Evolutionary conservation across 2,329 filamentous ascomycete genomes (phyloP).

Genomic region (Domatiomyces catenatus): DNA sequence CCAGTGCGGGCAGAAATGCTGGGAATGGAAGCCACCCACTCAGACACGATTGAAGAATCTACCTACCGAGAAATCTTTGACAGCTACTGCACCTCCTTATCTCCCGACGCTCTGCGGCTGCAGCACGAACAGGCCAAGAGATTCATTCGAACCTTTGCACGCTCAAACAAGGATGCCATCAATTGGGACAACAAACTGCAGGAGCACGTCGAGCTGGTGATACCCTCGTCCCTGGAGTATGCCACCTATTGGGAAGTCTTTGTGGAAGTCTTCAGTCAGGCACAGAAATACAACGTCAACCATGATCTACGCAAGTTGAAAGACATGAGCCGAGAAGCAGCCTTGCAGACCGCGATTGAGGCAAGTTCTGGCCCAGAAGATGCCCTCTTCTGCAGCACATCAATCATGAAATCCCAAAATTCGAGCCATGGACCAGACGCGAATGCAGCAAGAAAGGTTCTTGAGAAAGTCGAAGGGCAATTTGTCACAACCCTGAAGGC

Average conservation of each 20-base stretch:
- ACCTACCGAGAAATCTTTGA: background rate
- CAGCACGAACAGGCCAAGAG: constrained; percentile 38
- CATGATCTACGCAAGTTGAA: background rate
- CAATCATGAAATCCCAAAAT: background rate
- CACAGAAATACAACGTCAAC: background rate
- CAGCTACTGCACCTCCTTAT: background rate
- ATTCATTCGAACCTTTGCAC: constrained; percentile 40
- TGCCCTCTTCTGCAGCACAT: background rate
- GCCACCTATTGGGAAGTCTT: background rate
- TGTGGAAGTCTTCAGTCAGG: background rate
- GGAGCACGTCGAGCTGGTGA: background rate
- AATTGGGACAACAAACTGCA: background rate
- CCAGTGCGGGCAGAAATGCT: constrained; percentile 12
- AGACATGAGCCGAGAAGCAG: background rate
- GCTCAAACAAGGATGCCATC: constrained; percentile 13
- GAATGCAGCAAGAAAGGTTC: background rate
- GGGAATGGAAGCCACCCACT: background rate
- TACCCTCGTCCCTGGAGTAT: background rate
- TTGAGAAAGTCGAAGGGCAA: background rate
- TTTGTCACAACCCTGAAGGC: background rate
- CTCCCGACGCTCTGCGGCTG: constrained; percentile 21
- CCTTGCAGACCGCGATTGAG: background rate
- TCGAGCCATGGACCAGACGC: background rate
- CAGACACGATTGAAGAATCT: background rate
- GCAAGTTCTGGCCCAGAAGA: background rate